Evolutionary conservation across 768 basidiomycete genomes (phyloP), one percentile per base, ranked within the genome.

Genomic region (Auricularia auricula-judae): DNA sequence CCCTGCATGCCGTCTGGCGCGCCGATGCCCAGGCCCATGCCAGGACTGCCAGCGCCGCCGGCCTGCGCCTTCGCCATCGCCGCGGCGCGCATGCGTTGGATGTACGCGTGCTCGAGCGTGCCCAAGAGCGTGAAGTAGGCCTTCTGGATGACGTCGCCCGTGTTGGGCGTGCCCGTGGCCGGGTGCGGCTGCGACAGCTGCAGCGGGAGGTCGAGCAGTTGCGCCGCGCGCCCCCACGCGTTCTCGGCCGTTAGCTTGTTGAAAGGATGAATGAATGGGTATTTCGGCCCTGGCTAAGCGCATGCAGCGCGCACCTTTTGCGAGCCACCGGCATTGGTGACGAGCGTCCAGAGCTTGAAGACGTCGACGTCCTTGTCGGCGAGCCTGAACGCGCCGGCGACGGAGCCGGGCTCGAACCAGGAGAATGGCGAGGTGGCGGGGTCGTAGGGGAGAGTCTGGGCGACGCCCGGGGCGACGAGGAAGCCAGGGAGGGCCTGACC

Each of bases 321-420:
- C 18, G 78, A 77, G 35, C 90, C 90, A 33, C 91, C 91, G 42
- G 75, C 69, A 67, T 84, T 80, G 65, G 76, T 75, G 56, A 89
- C 86, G 51, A 83, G 66, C 12, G 78, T 79, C 85, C 87, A 92
- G 10, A 93, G 74, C 70, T 80, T 87, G 73, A 87, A 86, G n/a
- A 93, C 73, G 71, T 89, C 86, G 56, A 93, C 75, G 68, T 91
- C 89, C 72, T 82, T 87, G 18, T 87, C 88, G 2, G 84, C 87
- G 56, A 29, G 16, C 56, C 14, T 59, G 21, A 93, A 79, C 47
- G 80, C 75, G 36, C 91, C 91, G 11, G 80, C 68, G 67, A 88
- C 87, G 10, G 70, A 68, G 11, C 84, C 82, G 34, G 82, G 77
- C 65, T 91, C 88, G 65, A 93, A 75, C 62, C 76, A 74, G 70